Evolutionary conservation across 352 stramenopile genomes (phyloP).

Genomic region (Globisporangium recalcitrans): DNA sequence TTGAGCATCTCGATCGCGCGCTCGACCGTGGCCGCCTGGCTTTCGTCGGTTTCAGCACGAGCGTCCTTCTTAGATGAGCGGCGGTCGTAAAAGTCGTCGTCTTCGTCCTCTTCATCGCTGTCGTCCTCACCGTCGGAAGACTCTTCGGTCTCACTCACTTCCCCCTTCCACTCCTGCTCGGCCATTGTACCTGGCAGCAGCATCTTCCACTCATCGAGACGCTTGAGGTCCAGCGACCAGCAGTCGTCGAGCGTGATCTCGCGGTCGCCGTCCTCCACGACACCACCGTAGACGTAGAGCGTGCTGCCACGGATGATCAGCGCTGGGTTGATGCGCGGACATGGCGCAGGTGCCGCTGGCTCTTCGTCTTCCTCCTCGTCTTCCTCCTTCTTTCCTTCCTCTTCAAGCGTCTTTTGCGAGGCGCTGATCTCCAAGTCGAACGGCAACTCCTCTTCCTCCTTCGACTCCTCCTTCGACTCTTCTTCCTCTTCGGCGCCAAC

Average conservation of each 20-base stretch:
- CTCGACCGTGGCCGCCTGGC: conserved; percentile 40
- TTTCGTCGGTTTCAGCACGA: conserved; percentile 12
- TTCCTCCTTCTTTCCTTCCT: conserved; percentile 16
- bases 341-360: conserved; percentile 34
- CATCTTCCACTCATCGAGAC: conserved; percentile 91
- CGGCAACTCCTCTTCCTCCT: conserved; percentile 17
- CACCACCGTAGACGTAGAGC: conserved; percentile 91
- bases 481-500: conserved; percentile 18
- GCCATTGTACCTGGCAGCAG: conserved; percentile 91
- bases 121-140: conserved; percentile 79
- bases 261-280: conserved; percentile 91
- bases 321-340: conserved; percentile 83
- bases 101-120: conserved; percentile 53
- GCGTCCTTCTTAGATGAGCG: conserved; percentile 18
- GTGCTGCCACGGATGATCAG: conserved; percentile 86
- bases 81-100: conserved; percentile 30
- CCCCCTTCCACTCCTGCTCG: conserved; percentile 88
- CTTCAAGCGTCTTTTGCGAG: not conserved
- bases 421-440: not conserved
- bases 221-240: conserved; percentile 92
- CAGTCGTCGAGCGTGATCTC: conserved; percentile 96
- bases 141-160: conserved; percentile 84
- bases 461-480: conserved; percentile 34
- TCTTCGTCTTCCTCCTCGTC: conserved; percentile 25
- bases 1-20: conserved; percentile 57